Base-by-base conservation (phyloP, 306 rosid species). In the Casuarina equisetifolia region DNA sequence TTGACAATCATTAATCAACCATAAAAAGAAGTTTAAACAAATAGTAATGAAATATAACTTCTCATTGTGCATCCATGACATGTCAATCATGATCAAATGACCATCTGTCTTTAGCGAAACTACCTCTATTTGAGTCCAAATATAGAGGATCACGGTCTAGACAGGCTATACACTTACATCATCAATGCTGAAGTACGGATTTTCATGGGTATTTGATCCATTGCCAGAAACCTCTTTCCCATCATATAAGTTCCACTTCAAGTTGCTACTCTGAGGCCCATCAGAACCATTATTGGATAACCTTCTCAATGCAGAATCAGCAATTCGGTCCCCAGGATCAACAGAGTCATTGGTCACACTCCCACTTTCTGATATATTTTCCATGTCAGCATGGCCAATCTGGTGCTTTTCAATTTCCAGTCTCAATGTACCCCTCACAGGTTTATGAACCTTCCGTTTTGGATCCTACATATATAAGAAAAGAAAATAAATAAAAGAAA, bases 371-470 rank as follows among this genome's bases (percentile, higher is more conserved):
- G 99, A 95, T 84, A 90, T 72, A 81, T 84, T 92, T 80, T 95
- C 99, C 85, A 87, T 16, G 84, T 95, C 99, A 72, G 84, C 84
- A 81, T 81, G 91, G 70, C 85, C 85, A 78, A 88, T 88, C 89
- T 91, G 97, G 86, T 92, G 97, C 90, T 92, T 95, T 77, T 95
- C 97, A 40, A 95, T 92, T 86, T 95, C 97, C 83, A 95, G 88
- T 78, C 89, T 86, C 90, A 95, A 83, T 78, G 90, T 91, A 48
- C 99, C 97, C 85, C 92, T 95, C 52, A 95, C 94, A 76, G 99
- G 99, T 81, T 95, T 95, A 80, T 92, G 94, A 81, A 91, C 88
- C 88, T 95, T 95, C 58, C 90, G 92, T 80, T 95, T 95, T 46
- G 99, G 99, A 84, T 95, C 99, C 99, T 95, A 69, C 46, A 75